phyloP scores from a whole-genome alignment of 768 basidiomycete genomes.

The Mycena olivaceomarginata region DNA sequence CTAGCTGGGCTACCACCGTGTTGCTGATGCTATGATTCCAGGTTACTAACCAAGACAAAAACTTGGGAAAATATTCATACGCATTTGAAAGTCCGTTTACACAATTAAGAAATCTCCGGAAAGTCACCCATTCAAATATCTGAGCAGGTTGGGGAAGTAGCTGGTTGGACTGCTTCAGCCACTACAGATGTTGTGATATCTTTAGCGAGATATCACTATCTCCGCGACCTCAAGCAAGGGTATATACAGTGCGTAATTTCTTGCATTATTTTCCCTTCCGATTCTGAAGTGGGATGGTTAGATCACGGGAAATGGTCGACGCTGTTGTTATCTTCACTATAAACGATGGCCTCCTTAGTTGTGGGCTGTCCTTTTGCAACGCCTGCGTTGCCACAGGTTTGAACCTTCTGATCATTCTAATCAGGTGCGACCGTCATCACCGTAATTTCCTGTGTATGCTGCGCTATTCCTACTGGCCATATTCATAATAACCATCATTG shows the following conservation, averaged over 20 bases:
- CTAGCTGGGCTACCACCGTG: not conserved
- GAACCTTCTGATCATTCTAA: not conserved
- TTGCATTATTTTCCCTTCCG: not conserved
- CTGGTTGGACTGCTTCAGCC: constrained; percentile 21
- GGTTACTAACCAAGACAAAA: constrained; percentile 6
- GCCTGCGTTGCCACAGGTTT: not conserved
- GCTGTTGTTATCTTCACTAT: constrained; percentile 33
- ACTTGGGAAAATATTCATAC: not conserved
- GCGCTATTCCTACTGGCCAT: not conserved
- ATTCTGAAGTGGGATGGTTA: not conserved
- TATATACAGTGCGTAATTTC: constrained; percentile 20
- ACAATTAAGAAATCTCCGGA: too few species aligned
- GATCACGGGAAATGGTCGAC: constrained; percentile 26
- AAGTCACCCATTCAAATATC: not conserved
- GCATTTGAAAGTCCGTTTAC: not conserved
- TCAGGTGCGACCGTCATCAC: constrained; percentile 24
- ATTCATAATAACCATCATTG: not conserved
- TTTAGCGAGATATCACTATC: constrained; percentile 33
- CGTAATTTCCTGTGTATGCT: constrained; percentile 23
- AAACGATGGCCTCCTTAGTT: constrained; percentile 25
- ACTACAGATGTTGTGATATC: constrained; percentile 34
- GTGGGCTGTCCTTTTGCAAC: not conserved
- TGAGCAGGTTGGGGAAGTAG: not conserved
- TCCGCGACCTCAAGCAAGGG: constrained; percentile 36
- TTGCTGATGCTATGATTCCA: not conserved